Evolutionary conservation across 2,329 filamentous ascomycete genomes (phyloP), one percentile per base, ranked within the genome.

Genomic region (Stachybotrys chartarum): DNA sequence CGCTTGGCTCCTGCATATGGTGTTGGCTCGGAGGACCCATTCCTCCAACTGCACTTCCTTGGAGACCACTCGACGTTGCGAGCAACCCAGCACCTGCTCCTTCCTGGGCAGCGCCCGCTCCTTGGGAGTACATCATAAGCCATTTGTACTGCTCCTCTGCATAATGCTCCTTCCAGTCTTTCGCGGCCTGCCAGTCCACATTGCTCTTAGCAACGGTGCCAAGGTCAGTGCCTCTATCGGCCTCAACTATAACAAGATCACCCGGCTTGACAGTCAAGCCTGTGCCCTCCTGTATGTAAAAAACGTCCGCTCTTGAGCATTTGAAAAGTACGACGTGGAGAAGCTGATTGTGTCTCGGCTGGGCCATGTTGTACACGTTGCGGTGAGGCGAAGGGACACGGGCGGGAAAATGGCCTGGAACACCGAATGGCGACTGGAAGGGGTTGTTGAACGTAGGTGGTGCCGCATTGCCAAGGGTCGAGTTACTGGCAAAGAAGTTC

Each of bases 111-210:
- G 78, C 81, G 42, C 81, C 81, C 7, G 83, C 90, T 67, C 85
- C 89, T 69, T 91, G 87, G 1, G 91, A 96, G 71, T 97, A 99
- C 89, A 97, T 94, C 88, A 97, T 96, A 54, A 99, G 80, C 90
- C 93, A 97, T 66, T 91, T 92, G 75, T 96, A 97, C 70, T 99
- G 94, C 68, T 97, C 91, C 68, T 97, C 91, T 2, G 89, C 89
- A 61, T 93, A 95, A 63, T 94, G 87, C 63, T 95, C 90, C 70
- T 97, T 96, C 61, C 91, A 76, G 51, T 94, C 88, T 66, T 94
- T 92, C 8, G 94, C 94, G 53, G 87, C 84, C 61, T 91, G 87
- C 81, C 91, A 91, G 59, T 91, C 89, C 45, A 97, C 85, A 63
- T 95, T 92, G 59, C 91, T 89, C 62, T 89, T 85, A 53, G 90